Percentiles rank a stretch among this genome's conserved stretches.
Conservation (phyloP, 2,329 filamentous ascomycete species). For the Alternaria infectoria region DNA sequence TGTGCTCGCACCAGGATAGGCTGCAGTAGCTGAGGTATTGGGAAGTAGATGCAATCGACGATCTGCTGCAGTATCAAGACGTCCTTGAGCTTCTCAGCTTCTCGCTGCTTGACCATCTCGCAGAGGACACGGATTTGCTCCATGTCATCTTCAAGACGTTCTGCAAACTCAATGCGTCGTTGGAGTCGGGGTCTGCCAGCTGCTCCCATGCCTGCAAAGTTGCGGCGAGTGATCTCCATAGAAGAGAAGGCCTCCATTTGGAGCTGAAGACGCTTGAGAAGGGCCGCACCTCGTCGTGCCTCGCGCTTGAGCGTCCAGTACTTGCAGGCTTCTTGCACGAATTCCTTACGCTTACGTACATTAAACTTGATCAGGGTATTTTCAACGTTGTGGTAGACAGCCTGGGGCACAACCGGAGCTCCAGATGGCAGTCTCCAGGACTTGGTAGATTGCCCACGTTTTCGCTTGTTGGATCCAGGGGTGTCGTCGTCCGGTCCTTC, state of each 20-base stretch:
- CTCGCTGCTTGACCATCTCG: conserved; percentile 74
- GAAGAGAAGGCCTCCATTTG: conserved; percentile 97
- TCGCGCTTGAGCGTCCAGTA: conserved; percentile 99
- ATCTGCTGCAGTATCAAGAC: conserved; percentile 78
- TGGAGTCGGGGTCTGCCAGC: conserved; percentile 78
- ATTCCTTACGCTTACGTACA: conserved; percentile 88
- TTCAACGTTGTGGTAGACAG: conserved; percentile 86
- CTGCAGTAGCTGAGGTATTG: conserved; percentile 75
- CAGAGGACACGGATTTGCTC: conserved; percentile 75
- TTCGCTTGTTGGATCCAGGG: conserved; percentile 65
- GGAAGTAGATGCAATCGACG: conserved; percentile 90
- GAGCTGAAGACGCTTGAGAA: conserved; percentile 90
- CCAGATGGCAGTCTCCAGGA: conserved; percentile 94
- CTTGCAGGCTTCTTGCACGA: conserved; percentile 88
- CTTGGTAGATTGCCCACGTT: conserved; percentile 62
- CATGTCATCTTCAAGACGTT: conserved; percentile 76
- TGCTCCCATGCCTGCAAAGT: conserved; percentile 94
- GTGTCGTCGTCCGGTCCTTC: conserved; percentile 57
- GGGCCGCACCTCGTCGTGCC: conserved; percentile 84
- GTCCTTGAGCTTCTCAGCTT: conserved; percentile 77
- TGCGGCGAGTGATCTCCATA: conserved; percentile 93
- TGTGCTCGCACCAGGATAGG: conserved; percentile 82
- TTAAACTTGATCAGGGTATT: conserved; percentile 81
- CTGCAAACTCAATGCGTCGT: conserved; percentile 86
- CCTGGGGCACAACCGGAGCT: conserved; percentile 89